Conservation (phyloP, 345 rosid genomes). For the Eucalyptus sp. region DNA sequence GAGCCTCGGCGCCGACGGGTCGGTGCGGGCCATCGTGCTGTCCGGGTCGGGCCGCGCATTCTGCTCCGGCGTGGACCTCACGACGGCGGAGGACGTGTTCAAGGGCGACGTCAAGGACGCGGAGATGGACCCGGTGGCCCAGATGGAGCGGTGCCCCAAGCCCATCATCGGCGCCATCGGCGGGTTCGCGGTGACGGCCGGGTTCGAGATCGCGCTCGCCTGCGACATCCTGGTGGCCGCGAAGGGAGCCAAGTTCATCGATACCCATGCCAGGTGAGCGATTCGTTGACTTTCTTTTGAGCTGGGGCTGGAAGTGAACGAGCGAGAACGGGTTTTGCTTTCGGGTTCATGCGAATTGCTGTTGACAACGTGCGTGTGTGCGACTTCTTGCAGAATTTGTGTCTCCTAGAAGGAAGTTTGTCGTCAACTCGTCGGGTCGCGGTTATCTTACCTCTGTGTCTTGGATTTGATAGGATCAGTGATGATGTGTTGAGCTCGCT, state of each 20-base stretch:
- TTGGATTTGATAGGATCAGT: not conserved
- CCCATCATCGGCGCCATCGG: constrained; percentile 86
- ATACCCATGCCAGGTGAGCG: constrained; percentile 68
- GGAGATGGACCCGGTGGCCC: constrained; percentile 56
- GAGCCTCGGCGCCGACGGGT: constrained; percentile 36
- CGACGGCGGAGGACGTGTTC: constrained; percentile 76
- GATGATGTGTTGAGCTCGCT: not conserved
- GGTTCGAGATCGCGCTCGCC: constrained; percentile 82
- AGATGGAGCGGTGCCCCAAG: constrained; percentile 73
- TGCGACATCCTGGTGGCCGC: constrained; percentile 79
- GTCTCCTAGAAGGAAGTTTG: not conserved
- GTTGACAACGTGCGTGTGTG: not conserved
- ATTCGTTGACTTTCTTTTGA: not conserved
- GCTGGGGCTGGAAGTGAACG: not conserved
- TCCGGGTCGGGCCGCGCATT: constrained; percentile 77
- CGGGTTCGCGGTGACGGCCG: constrained; percentile 87
- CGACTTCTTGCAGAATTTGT: not conserved
- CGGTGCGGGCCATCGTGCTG: constrained; percentile 53
- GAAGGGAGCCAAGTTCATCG: constrained; percentile 70
- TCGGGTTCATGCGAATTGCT: not conserved
- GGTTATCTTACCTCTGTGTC: not conserved
- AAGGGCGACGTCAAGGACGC: constrained; percentile 88
- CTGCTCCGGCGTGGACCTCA: constrained; percentile 88
- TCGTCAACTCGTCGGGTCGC: not conserved
- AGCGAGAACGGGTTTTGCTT: not conserved